Percentiles rank a stretch among this genome's conserved stretches.
Conservation (phyloP, 148 eudicot genomes). For the Bassia scoparia region DNA sequence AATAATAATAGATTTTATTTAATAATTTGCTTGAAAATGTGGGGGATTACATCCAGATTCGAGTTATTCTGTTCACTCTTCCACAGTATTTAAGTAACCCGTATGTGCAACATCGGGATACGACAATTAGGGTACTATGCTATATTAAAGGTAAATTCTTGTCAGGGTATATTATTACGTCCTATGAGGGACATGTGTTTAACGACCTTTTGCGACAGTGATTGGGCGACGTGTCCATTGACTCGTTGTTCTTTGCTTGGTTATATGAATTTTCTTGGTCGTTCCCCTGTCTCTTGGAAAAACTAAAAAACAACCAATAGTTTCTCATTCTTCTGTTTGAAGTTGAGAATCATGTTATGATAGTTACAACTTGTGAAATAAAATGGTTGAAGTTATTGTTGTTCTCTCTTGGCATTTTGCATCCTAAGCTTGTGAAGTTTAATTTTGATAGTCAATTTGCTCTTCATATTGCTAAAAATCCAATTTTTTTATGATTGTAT, state of each 20-base stretch:
- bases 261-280: background rate
- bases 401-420: background rate
- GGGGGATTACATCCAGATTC: background rate
- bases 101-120: background rate
- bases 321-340: background rate
- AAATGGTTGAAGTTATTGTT: no score
- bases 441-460: background rate
- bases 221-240: background rate
- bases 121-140: background rate
- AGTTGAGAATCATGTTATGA: slow-evolving; percentile 3
- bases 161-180: background rate
- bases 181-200: background rate
- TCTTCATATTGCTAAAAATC: background rate
- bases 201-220: background rate
- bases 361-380: background rate
- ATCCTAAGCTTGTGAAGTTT: background rate
- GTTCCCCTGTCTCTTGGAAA: background rate
- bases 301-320: slow-evolving; percentile 1
- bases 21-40: no score
- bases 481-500: background rate
- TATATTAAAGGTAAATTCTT: slow-evolving; percentile 2
- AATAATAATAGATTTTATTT: no score
- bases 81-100: background rate
- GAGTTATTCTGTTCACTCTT: background rate
- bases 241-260: background rate